phyloP scores from a whole-genome alignment of 208 protist species.

The Leptomonas seymouri region DNA sequence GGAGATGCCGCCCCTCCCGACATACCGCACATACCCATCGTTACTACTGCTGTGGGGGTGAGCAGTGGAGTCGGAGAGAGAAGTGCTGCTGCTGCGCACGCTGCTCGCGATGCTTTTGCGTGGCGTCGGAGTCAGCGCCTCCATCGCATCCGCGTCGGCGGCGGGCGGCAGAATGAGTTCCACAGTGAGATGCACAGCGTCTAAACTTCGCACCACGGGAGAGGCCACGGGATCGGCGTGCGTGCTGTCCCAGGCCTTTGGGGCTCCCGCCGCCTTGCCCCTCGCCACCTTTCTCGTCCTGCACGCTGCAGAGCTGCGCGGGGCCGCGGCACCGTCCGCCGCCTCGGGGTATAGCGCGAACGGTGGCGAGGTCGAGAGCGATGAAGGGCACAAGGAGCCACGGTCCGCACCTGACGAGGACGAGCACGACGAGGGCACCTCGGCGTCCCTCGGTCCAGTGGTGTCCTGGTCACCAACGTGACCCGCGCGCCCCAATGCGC shows the following conservation, averaged over 20 bases:
- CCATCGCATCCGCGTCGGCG: not conserved
- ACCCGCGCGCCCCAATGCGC: too few relatives aligned
- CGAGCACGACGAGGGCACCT: too few relatives aligned
- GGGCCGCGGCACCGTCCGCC: too few relatives aligned
- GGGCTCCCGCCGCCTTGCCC: too few relatives aligned
- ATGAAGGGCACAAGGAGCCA: too few relatives aligned
- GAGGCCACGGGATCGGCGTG: not conserved
- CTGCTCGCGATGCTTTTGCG: slow-evolving; percentile 7
- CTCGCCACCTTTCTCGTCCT: not conserved
- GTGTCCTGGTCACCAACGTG: too few relatives aligned
- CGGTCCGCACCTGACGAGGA: too few relatives aligned
- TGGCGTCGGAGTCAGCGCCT: not conserved
- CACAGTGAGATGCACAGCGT: slow-evolving; percentile 27
- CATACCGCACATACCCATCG: slow-evolving; percentile 26
- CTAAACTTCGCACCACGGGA: slow-evolving; percentile 1
- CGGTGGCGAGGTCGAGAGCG: too few relatives aligned
- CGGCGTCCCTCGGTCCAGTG: too few relatives aligned
- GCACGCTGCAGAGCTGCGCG: not conserved
- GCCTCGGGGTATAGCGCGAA: too few relatives aligned
- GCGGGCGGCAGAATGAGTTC: slow-evolving; percentile 4
- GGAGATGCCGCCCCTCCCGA: slow-evolving; percentile 13
- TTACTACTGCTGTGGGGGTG: not conserved
- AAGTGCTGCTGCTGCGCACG: slow-evolving; percentile 8
- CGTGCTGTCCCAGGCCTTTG: too few relatives aligned
- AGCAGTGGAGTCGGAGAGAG: slow-evolving; percentile 14